Evolutionary conservation across 192 early-diverging fungal species (phyloP), one percentile per base, ranked within the genome.

Genomic region (Bifiguratus adelaidae): DNA sequence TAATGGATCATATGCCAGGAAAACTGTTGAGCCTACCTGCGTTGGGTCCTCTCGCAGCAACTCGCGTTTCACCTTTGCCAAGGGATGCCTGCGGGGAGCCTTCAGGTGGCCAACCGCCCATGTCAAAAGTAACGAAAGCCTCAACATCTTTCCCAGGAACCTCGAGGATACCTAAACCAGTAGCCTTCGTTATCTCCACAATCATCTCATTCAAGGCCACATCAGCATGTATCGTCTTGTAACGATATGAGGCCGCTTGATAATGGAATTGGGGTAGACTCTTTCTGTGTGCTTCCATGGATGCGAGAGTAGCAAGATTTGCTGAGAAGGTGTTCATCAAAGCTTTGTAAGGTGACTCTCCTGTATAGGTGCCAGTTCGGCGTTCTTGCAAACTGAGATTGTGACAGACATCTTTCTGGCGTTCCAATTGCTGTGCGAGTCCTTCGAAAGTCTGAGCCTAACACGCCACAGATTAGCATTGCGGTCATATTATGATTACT

Each of bases 51-150:
- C 63, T 65, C 28, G 56, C 52, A 8, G 70, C 68, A 3, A 58
- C 55, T 2, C 60, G 50, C 2, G 81, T 83, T 46, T 79, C 70
- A 0, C 85, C 85, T 56, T 85, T 87, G 9, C 71, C 79, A 27
- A 72, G 55, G 3, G 66, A 50, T 30, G 68, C 61, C 5, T 63
- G 64, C 2, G 68, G 42, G 35, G 60, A 59, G 38, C 71, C 68
- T 38, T 77, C 74, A 7, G 65, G 55, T 12, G 82, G 83, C 83
- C 83, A 85, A n/a, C 83, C 85, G 9, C 53, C 48, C 20, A 85
- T 37, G 62, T 90, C 84, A 71, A 71, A 90, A 9, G 52, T 47
- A 6, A 86, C 82, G 53, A 68, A 81, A 6, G 71, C 67, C 6
- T 85, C 81, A 35, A 89, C 60, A 34, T 81, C 75, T 42, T 58